Base-by-base conservation (phyloP, 2,329 filamentous ascomycete genomes). In the Geosmithia putterillii region DNA sequence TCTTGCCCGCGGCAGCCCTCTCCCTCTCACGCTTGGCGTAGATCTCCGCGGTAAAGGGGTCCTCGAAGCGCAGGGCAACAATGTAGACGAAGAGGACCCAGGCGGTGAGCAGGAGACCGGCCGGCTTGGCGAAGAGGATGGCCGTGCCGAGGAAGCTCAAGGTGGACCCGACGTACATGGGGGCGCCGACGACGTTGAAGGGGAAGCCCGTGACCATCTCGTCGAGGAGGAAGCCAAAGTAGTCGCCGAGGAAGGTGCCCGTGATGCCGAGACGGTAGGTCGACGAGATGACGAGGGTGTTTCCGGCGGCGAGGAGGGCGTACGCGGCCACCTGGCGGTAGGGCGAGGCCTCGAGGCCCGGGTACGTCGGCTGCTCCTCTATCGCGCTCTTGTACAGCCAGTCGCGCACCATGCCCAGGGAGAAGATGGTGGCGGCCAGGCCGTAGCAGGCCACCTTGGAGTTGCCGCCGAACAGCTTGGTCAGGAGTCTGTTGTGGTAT, bases 221-320 rank as follows among this genome's bases (percentile, higher is more conserved):
- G 59, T 96, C 90, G 88, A 95, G 94, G 51, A 98, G 73, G 61
- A 96, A 95, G 53, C 92, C 92, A 60, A 96, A 98, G 72, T 98
- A 98, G 69, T 98, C 92, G 53, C 92, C 92, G 32, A 98, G 72
- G 61, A 95, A 98, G 34, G 92, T 98, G 49, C 92, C 92, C 1
- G 88, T 95, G 56, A 98, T 79, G 45, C 92, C 92, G 36, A 98
- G 79, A 28, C 81, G 84, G 79, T 81, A 95, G 66, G 94, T 96
- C 47, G 85, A 92, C 28, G 83, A 82, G 42, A 96, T 55, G 41
- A 98, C 92, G 32, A 98, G 78, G 42, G 83, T 64, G 62, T 95
- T 95, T 46, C 92, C 92, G 34, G 67, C 58, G 22, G 73, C 71
- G 53, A 96, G 75, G 44, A 96, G 76, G 4, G 68, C 74, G 49